Conservation (phyloP, 139 green algal genomes). For the Pleodorina starrii region DNA sequence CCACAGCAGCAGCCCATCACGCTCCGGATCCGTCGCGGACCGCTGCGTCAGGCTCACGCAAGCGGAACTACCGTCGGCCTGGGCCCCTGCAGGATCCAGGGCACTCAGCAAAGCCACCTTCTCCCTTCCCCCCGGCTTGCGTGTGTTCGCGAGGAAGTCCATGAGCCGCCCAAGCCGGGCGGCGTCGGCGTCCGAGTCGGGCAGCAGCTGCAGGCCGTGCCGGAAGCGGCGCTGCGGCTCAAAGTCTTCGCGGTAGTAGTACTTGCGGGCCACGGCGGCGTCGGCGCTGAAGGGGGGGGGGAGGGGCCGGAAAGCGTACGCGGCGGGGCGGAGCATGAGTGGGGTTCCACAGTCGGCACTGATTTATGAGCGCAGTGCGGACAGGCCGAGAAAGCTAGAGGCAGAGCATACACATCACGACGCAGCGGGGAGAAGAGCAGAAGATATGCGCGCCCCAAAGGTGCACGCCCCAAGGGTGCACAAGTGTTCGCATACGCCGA, state of each 20-base stretch:
- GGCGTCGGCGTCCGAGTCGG: neutral
- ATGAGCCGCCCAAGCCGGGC: neutral
- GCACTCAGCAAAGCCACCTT: neutral
- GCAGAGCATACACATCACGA: neutral
- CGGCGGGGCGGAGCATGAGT: neutral
- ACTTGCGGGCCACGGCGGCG: neutral
- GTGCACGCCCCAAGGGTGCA: neutral
- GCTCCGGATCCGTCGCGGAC: neutral
- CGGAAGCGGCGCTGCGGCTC: neutral
- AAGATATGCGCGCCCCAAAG: neutral
- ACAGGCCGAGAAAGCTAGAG: neutral
- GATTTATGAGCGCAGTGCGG: neutral
- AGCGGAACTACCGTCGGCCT: neutral
- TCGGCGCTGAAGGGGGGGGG: neutral
- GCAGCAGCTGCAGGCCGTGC: neutral
- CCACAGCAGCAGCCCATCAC: neutral
- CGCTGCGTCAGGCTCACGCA: neutral
- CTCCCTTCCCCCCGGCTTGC: neutral
- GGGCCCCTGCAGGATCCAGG: neutral
- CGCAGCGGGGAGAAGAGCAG: neutral
- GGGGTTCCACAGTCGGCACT: neutral
- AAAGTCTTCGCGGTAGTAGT: neutral
- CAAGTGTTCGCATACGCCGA: neutral
- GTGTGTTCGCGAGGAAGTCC: neutral
- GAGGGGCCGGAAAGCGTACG: neutral